These are phyloP conservation scores for Vigna angularis DNA, from an alignment of 306 rosid species.

Conservation along the genomic window DNA sequence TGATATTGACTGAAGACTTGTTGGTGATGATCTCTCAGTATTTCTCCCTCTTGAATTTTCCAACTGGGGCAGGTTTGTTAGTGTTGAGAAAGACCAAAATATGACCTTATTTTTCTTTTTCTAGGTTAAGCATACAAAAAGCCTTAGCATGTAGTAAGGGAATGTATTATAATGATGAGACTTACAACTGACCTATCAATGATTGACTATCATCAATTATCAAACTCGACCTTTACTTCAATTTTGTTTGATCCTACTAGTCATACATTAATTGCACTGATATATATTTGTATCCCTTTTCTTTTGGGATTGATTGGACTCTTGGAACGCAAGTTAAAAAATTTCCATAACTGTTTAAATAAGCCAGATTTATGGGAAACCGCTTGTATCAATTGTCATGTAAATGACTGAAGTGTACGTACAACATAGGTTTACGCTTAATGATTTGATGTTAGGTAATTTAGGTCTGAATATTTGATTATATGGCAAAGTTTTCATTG, in stretches of 20 bases:
- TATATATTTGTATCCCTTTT: not conserved
- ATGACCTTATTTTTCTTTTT: not conserved
- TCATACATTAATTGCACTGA: not conserved
- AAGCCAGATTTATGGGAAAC: not conserved
- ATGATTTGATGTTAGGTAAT: not conserved
- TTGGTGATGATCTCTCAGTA: no score
- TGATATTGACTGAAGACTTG: no score
- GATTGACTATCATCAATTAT: not conserved
- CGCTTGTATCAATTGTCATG: conserved; percentile 6
- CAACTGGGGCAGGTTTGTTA: not conserved
- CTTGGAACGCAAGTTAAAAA: not conserved
- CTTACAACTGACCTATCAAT: not conserved
- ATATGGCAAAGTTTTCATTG: not conserved
- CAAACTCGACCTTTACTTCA: not conserved
- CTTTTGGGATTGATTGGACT: not conserved
- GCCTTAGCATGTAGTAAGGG: no score
- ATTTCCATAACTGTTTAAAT: not conserved
- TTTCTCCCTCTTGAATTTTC: no score
- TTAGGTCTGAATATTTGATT: not conserved
- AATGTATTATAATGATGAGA: no score
- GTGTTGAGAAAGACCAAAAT: not conserved
- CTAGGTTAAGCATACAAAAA: no score
- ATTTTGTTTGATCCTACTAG: not conserved
- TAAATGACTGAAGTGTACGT: not conserved
- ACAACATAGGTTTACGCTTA: not conserved